Conservation (phyloP, 1,284 basidiomycete species). For the Phlebopus sp. region DNA sequence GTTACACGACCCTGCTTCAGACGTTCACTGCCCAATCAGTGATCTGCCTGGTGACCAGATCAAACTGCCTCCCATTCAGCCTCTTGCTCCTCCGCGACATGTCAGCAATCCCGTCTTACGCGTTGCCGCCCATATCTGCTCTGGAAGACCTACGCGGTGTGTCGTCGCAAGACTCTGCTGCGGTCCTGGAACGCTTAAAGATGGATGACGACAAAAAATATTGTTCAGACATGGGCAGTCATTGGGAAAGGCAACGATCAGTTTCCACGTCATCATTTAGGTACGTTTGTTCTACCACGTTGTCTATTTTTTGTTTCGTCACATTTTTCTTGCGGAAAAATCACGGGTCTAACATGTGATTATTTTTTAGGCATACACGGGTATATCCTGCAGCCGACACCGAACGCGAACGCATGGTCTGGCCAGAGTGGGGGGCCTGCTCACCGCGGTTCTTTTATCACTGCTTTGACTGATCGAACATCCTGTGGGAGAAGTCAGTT, state of each 20-base stretch:
- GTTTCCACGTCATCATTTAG: conserved; percentile 20
- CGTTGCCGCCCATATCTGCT: conserved; percentile 65
- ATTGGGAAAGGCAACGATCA: conserved; percentile 36
- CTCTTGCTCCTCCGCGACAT: conserved; percentile 29
- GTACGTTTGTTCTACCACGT: conserved; percentile 14
- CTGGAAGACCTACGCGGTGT: conserved; percentile 56
- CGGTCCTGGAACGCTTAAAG: conserved; percentile 57
- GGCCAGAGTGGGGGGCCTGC: conserved; percentile 1
- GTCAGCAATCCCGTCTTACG: conserved; percentile 39
- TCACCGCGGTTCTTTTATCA: conserved; percentile 7
- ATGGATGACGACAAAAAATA: conserved; percentile 42
- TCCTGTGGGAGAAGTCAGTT: conserved; percentile 13
- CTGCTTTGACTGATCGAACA: conserved; percentile 3
- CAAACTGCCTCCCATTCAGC: conserved; percentile 52
- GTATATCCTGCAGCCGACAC: conserved; percentile 22
- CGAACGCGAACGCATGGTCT: conserved; percentile 20
- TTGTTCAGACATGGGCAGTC: conserved; percentile 18
- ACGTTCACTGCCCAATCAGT: conserved; percentile 18
- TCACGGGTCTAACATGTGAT: conserved; percentile 7
- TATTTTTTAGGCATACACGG: conserved; percentile 12
- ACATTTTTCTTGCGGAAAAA: not conserved
- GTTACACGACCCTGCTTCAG: conserved; percentile 23
- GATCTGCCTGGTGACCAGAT: conserved; percentile 39
- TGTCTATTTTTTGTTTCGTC: not conserved
- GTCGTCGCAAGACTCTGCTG: conserved; percentile 53